These are phyloP conservation scores for Zea luxurians DNA, from an alignment of 176 grass and related monocot species.

Conservation along the genomic window DNA sequence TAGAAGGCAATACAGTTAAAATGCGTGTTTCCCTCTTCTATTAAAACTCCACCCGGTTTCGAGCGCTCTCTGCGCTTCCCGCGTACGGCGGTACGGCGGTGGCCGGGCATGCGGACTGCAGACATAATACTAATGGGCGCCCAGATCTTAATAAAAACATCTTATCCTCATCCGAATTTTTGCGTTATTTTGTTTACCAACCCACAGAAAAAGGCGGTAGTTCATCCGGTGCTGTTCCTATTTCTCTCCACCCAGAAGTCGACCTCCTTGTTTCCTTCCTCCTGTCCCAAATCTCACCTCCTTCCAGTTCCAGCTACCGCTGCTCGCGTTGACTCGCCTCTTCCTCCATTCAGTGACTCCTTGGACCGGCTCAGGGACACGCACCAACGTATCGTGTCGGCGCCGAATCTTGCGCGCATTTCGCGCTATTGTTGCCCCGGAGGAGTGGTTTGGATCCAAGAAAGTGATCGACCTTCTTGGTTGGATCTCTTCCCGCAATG, in stretches of 20 bases:
- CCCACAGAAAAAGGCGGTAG: slow-evolving; percentile 44
- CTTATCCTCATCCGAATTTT: not conserved
- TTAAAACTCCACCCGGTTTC: too few relatives aligned
- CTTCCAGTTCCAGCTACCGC: not conserved
- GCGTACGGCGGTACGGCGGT: too few relatives aligned
- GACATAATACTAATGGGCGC: too few relatives aligned
- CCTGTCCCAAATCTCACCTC: slow-evolving; percentile 21
- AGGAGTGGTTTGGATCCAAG: slow-evolving; percentile 25
- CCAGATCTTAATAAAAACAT: too few relatives aligned
- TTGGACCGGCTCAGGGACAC: slow-evolving; percentile 7
- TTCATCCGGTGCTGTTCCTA: slow-evolving; percentile 18
- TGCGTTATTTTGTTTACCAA: slow-evolving; percentile 26
- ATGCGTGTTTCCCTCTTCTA: too few relatives aligned
- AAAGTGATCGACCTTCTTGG: slow-evolving; percentile 10
- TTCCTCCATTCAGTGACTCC: not conserved
- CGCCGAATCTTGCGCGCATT: slow-evolving; percentile 30
- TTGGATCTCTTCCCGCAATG: slow-evolving; percentile 49
- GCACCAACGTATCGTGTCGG: not conserved
- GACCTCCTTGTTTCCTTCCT: not conserved
- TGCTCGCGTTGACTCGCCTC: slow-evolving; percentile 7
- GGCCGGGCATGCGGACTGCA: too few relatives aligned
- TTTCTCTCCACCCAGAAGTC: not conserved
- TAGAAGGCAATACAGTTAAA: too few relatives aligned
- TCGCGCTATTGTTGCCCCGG: not conserved
- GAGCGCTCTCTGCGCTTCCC: too few relatives aligned